Base-by-base conservation (phyloP, 2,329 filamentous ascomycete genomes). In the Aspergillus bombycis region DNA sequence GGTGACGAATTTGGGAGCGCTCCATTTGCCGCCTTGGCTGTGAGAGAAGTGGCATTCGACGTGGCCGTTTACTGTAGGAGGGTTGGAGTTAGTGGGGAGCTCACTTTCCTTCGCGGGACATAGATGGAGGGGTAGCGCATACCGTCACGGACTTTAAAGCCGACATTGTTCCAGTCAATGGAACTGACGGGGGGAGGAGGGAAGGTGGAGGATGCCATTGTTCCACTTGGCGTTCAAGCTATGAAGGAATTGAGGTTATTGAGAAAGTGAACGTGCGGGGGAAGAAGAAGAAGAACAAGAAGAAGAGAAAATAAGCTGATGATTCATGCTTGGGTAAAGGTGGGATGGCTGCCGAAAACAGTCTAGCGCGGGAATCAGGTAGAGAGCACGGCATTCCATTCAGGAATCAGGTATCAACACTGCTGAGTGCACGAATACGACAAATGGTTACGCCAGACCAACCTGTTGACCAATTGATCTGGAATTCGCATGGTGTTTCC, bases 101-200 rank as follows among this genome's bases (percentile, higher is more conserved):
- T n/a, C 21, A 28, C 34, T 52, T 30, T 7, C 12, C 19, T 30
- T 36, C 19, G 19, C 30, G 30, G 50, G 32, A 26, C 3, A 32
- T 32, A 16, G 30, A 58, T 50, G 61, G 26, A n/a, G 36, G 6
- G 12, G 9, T 38, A 41, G 38, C 56, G 67, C 82, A 72, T 79
- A 92, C 92, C 92, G 85, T 97, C 93, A 70, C 93, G 91, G 71
- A 97, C 90, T 75, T 89, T 89, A 86, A 98, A 98, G 75, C 94
- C 94, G 68, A 98, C 88, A 74, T 97, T 91, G 78, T 86, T 88
- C 94, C 94, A 98, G 84, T 98, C 93, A 45, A 78, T 75, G 28
- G 71, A 65, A 38, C 61, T 62, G 43, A 71, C 69, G 2, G 76
- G 75, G 2, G 75, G 75, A 61, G 74, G 75, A 26, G 75, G 75